Evolutionary conservation across 805 yeast genomes (phyloP), one percentile per base, ranked within the genome.

Genomic region (Myxozyma udenii): DNA sequence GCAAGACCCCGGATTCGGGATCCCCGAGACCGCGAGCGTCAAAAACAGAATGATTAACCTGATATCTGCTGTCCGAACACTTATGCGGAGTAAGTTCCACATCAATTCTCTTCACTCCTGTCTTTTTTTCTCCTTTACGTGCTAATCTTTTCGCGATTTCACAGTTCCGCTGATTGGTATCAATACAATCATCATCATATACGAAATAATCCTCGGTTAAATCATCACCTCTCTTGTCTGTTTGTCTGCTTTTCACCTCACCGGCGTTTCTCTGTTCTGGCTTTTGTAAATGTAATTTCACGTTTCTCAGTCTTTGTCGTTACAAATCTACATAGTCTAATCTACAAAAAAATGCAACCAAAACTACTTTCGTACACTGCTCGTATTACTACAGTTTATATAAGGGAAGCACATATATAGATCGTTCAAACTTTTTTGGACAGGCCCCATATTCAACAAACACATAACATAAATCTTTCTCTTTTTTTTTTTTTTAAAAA

Each of bases 61-160:
- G 53, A 84, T 86, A 37, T 75, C 84, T 32, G 89, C 95, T 4
- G 79, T 83, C 9, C 78, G 91, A 56, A 87, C 93, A 2, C 75
- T 86, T 50, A 74, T 84, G 74, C 75, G 95, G 62, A 78, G 79
- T 75, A 71, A 64, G 79, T 72, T 52, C 22, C 21, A 4, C 12
- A n/a, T 14, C 3, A 14, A 23, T 33, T 14, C 6, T n/a, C 25
- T 6, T 16, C 33, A 22, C 18, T 18, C 35, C 4, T 23, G 36
- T 18, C 18, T 11, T 3, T 18, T 32, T n/a, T 14, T 33, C 14
- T 36, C 2, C 11, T 23, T 21, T 5, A 25, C 14, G 14, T n/a
- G 55, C 53, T 43, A 56, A 53, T 21, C 18, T 28, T 28, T 28
- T 9, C 33, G 38, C 30, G 26, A 12, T 14, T 19, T 7, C 25